phyloP scores from a whole-genome alignment of 1,139 yeast species.

The Cylindricascospora bacillispora region DNA sequence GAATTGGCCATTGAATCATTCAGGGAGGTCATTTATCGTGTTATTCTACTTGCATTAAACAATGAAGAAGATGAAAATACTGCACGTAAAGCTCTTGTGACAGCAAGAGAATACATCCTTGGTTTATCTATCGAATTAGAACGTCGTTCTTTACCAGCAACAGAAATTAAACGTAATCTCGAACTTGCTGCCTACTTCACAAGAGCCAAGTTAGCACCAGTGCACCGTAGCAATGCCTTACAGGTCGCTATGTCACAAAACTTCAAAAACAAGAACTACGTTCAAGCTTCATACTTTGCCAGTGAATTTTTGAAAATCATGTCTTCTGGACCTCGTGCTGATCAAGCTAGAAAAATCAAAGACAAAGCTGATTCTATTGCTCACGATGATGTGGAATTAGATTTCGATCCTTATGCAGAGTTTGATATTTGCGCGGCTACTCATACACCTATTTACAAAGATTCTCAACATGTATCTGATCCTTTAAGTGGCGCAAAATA shows the following conservation, averaged over 20 bases:
- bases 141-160: conserved; percentile 66
- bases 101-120: conserved; percentile 81
- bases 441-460: conserved; percentile 78
- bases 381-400: conserved; percentile 77
- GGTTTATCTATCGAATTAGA: conserved; percentile 84
- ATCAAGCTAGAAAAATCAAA: conserved; percentile 76
- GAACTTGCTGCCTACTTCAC: conserved; percentile 96
- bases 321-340: conserved; percentile 68
- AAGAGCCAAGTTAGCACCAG: conserved; percentile 64
- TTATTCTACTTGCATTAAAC: conserved; percentile 59
- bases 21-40: conserved; percentile 66
- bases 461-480: conserved; percentile 55
- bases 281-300: conserved; percentile 86
- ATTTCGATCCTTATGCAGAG: conserved; percentile 84
- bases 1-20: conserved; percentile 69
- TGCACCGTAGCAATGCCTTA: conserved; percentile 76
- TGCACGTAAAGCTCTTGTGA: conserved; percentile 55
- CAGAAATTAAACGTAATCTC: conserved; percentile 69
- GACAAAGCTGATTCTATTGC: conserved; percentile 68
- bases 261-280: conserved; percentile 75
- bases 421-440: conserved; percentile 85
- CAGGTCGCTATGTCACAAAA: conserved; percentile 94
- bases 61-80: conserved; percentile 64
- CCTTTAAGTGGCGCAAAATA: conserved; percentile 90
- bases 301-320: conserved; percentile 60